A percentile compares a stretch with the other conserved stretches of the same genome.
Conservation (phyloP, 345 rosid species). For the Gynandropsis gynandra region DNA sequence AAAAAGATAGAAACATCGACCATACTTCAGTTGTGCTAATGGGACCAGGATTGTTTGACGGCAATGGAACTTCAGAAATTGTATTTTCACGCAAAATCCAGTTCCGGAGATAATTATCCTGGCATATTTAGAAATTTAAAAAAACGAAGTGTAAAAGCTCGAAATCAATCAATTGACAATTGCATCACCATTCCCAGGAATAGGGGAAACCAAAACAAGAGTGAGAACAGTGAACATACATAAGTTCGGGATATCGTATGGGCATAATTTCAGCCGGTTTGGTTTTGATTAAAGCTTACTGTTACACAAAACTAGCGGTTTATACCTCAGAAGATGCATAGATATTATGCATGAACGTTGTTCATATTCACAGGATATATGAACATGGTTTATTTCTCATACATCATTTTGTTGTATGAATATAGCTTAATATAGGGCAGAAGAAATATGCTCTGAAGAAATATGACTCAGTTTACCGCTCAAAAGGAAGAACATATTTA, state of each 20-base stretch:
- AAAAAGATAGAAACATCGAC: slow-evolving; percentile 8
- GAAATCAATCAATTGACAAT: neutral
- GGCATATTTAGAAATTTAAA: slow-evolving; percentile 14
- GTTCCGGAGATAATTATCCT: slow-evolving; percentile 79
- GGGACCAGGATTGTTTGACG: slow-evolving; percentile 50
- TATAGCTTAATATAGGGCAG: slow-evolving; percentile 6
- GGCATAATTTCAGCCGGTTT: neutral
- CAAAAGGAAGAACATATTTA: neutral
- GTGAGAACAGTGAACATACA: neutral
- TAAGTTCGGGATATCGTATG: neutral
- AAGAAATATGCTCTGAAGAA: too few species aligned
- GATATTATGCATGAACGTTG: too few species aligned
- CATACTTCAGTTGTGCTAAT: slow-evolving; percentile 64
- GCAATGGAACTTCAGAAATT: slow-evolving; percentile 57
- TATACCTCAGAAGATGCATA: too few species aligned
- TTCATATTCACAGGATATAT: too few species aligned
- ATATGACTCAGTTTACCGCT: slow-evolving; percentile 9
- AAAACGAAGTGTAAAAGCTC: neutral
- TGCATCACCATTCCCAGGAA: too few species aligned
- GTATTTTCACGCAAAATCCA: slow-evolving; percentile 55
- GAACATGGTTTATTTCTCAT: too few species aligned
- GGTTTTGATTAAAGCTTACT: too few species aligned
- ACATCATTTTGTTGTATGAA: neutral
- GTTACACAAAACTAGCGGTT: too few species aligned
- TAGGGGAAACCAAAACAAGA: neutral